Evolutionary conservation across 78 protist genomes (phyloP), one percentile per base, ranked within the genome.

Genomic region (Dictyostelium firmibasis): DNA sequence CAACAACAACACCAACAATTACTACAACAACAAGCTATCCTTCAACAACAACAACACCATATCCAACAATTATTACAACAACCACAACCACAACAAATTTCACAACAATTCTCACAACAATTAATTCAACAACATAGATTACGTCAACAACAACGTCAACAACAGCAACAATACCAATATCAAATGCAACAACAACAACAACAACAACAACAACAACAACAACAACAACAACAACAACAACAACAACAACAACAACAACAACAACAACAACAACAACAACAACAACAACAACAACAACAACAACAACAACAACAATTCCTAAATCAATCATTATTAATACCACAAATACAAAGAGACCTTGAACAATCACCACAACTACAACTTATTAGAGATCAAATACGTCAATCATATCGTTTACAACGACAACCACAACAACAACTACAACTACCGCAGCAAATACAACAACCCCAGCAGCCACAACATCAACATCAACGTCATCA

Each of bases 141-240:
- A 64, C 74, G 74, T 64, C 74, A 64, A 64, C 74, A 64, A 64
- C 74, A 64, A 64, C 74, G 74, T 25, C 74, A 64, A 25, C 74
- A 64, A 25, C 74, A 64, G 25, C 74, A 64, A 7, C 74, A 64
- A 64, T 25, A 20, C 23, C 10, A n/a, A n/a, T 14, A 64, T 8
- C 74, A 64, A 64, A 4, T 23, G 16, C 74, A 64, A 64, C 74
- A 64, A 25, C 74, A 64, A n/a, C 74, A 64, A n/a, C 74, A 64
- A 25, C 14, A 20, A 3, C 74, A 64, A 64, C 25, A 9, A 4
- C 74, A 64, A 64, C 3, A 16, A 9, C 11, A 25, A 10, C 31
- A n/a, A 64, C 33, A n/a, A n/a, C 74, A 64, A 6, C 33, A n/a
- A n/a, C 14, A 9, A 64, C 31, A 27, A 64, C 13, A 9, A 64